Percentiles rank a stretch among this genome's conserved stretches.
Conservation (phyloP, 2,329 filamentous ascomycete genomes). For the Sporothrix mexicana region DNA sequence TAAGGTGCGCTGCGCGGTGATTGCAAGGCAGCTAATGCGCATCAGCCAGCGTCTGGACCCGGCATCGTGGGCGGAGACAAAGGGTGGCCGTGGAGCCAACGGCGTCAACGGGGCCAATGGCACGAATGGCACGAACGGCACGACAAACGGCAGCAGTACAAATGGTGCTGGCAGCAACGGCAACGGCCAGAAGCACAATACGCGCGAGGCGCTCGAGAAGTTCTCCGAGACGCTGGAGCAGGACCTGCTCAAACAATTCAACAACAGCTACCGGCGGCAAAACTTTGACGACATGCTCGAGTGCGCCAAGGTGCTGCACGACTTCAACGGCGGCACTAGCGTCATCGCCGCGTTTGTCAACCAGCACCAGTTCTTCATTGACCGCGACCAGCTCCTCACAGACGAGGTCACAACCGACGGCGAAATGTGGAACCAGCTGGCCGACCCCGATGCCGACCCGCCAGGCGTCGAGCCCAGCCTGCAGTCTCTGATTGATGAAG, state of each 20-base stretch:
- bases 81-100: constrained; percentile 51
- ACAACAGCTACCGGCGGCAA: constrained; percentile 92
- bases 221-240: constrained; percentile 96
- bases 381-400: constrained; percentile 86
- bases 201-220: constrained; percentile 90
- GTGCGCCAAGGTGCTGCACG: constrained; percentile 88
- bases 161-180: constrained; percentile 54
- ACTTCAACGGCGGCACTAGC: constrained; percentile 94
- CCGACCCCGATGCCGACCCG: constrained; percentile 91
- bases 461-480: constrained; percentile 90
- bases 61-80: constrained; percentile 69
- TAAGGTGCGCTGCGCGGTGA: constrained; percentile 92
- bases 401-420: constrained; percentile 80
- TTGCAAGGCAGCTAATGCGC: constrained; percentile 88
- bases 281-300: constrained; percentile 99
- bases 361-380: constrained; percentile 99
- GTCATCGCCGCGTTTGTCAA: constrained; percentile 97
- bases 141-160: not conserved
- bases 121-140: constrained; percentile 32
- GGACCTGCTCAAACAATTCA: constrained; percentile 93
- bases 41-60: constrained; percentile 92
- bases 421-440: constrained; percentile 86
- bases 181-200: constrained; percentile 64
- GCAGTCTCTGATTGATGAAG: constrained; percentile 91
- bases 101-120: constrained; percentile 36